phyloP scores from a whole-genome alignment of 2,329 filamentous ascomycete genomes.

The Epichloe typhina region DNA sequence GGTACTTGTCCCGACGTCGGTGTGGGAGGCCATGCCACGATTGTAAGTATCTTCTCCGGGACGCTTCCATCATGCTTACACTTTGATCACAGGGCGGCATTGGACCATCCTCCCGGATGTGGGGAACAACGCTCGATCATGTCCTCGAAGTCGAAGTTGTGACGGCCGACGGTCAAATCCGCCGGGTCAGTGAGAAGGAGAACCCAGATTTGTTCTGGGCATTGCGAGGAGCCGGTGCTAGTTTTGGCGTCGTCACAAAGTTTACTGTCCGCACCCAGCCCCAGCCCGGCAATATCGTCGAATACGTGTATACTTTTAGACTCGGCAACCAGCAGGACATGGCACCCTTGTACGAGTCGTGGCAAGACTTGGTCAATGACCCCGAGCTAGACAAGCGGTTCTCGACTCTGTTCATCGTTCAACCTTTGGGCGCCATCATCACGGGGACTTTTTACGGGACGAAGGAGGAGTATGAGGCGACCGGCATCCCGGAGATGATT shows the following conservation, averaged over 20 bases:
- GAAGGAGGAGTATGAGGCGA: conserved; percentile 37
- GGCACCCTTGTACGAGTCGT: conserved; percentile 37
- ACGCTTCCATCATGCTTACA: neutral
- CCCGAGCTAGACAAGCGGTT: conserved; percentile 44
- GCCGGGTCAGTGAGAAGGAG: conserved; percentile 30
- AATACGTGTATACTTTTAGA: conserved; percentile 43
- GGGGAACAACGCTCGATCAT: conserved; percentile 43
- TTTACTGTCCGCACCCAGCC: conserved; percentile 43
- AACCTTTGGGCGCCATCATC: conserved; percentile 40
- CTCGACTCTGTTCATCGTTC: conserved; percentile 40
- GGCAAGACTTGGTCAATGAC: conserved; percentile 44
- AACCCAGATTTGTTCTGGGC: conserved; percentile 44
- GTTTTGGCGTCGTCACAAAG: conserved; percentile 43
- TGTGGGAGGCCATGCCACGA: conserved; percentile 42
- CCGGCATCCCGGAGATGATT: conserved; percentile 34
- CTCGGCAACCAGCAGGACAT: conserved; percentile 34
- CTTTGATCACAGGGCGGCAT: conserved; percentile 34
- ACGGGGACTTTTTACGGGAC: conserved; percentile 50
- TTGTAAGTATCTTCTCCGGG: conserved; percentile 23
- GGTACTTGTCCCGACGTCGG: conserved; percentile 47
- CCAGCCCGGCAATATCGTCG: conserved; percentile 40
- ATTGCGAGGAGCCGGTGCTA: conserved; percentile 41
- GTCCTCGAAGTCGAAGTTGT: conserved; percentile 42
- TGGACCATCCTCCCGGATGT: conserved; percentile 45
- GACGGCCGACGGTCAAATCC: conserved; percentile 39